Conservation (phyloP, 805 yeast genomes). For the Millerozyma miso region DNA sequence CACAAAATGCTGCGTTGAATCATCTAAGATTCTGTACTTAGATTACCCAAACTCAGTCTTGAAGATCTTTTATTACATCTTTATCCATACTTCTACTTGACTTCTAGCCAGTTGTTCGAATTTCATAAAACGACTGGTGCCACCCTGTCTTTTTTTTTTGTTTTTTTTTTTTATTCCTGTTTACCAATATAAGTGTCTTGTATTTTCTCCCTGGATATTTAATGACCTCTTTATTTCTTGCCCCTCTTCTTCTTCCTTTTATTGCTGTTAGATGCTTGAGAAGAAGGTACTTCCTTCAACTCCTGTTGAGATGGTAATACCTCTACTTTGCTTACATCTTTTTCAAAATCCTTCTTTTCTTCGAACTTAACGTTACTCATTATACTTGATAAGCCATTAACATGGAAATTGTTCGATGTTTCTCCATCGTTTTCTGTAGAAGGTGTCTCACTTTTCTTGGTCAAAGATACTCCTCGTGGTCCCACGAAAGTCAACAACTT, state of each 20-base stretch:
- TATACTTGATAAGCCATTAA: slow-evolving; percentile 35
- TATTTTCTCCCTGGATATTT: background rate
- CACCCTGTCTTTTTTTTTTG: slow-evolving; percentile 1
- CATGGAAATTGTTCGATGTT: slow-evolving; percentile 10
- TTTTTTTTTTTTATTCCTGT: slow-evolving; percentile 1
- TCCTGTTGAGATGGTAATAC: slow-evolving; percentile 4
- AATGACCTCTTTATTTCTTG: slow-evolving; percentile 17
- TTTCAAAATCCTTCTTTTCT: slow-evolving; percentile 8
- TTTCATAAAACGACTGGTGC: background rate
- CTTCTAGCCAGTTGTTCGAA: background rate
- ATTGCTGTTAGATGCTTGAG: slow-evolving; percentile 5
- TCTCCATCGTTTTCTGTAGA: slow-evolving; percentile 8
- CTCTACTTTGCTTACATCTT: slow-evolving; percentile 9
- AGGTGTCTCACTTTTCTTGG: slow-evolving; percentile 9
- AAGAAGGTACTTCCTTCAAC: slow-evolving; percentile 7
- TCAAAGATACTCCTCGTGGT: slow-evolving; percentile 52
- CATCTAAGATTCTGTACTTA: background rate
- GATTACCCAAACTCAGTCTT: background rate
- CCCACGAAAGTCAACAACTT: slow-evolving; percentile 71
- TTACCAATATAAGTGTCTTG: background rate
- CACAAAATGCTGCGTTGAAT: no score
- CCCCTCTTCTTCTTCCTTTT: slow-evolving; percentile 23
- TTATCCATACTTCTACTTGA: slow-evolving; percentile 1
- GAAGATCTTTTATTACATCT: slow-evolving; percentile 1
- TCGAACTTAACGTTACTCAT: slow-evolving; percentile 36